phyloP scores from a whole-genome alignment of 306 rosid species.

The Dalbergia oliveri region DNA sequence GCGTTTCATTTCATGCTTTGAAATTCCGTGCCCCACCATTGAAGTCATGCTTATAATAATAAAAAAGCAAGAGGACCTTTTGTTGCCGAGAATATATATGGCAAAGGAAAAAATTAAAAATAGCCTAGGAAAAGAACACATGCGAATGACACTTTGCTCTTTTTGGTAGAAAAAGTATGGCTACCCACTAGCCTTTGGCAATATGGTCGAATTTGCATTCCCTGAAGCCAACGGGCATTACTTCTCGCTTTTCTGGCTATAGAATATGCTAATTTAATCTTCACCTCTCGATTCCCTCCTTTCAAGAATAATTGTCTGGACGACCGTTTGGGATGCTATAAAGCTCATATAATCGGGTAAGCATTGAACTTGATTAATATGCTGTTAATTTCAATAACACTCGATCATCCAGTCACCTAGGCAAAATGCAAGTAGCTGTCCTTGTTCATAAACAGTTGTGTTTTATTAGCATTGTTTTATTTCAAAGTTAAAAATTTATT shows the following conservation, averaged over 20 bases:
- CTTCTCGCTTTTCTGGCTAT: neutral
- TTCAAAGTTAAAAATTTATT: no score
- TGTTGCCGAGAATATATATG: slow-evolving; percentile 17
- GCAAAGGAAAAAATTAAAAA: slow-evolving; percentile 13
- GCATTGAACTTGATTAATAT: neutral
- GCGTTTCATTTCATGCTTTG: slow-evolving; percentile 23
- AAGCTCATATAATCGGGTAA: neutral
- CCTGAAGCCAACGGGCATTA: slow-evolving; percentile 12
- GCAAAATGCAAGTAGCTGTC: slow-evolving; percentile 24
- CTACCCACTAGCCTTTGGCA: slow-evolving; percentile 37
- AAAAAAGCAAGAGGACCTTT: slow-evolving; percentile 33
- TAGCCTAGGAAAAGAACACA: slow-evolving; percentile 3
- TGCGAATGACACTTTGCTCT: slow-evolving; percentile 7
- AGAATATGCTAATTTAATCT: slow-evolving; percentile 21
- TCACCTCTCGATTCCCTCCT: neutral
- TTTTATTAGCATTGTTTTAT: no score
- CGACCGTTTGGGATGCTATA: neutral
- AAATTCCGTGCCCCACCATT: slow-evolving; percentile 23
- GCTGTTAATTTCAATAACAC: neutral
- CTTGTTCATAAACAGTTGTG: no score
- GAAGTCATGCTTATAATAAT: slow-evolving; percentile 30
- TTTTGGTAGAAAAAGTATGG: slow-evolving; percentile 38
- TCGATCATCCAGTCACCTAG: neutral
- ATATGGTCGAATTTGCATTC: slow-evolving; percentile 39
- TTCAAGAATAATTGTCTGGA: neutral